These are phyloP conservation scores for Jacaranda copaia DNA, from an alignment of 257 asterid species.

Conservation along the genomic window DNA sequence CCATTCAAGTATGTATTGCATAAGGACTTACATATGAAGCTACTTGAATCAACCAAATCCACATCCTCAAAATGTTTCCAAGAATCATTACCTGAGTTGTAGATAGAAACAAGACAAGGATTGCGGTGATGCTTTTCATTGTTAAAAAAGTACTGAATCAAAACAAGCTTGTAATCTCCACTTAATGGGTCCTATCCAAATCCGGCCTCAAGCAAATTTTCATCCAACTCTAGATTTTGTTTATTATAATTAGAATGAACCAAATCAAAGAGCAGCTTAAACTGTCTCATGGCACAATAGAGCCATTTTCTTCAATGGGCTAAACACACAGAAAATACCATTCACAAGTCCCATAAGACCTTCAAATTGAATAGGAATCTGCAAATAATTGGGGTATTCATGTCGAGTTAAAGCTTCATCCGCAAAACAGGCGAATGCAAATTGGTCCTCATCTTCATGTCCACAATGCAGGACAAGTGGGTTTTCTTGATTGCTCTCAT, in stretches of 20 bases:
- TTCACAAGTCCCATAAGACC: constrained; percentile 53
- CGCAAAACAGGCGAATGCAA: too few relatives aligned
- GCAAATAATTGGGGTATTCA: too few relatives aligned
- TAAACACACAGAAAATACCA: constrained; percentile 47
- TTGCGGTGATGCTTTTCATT: constrained; percentile 26
- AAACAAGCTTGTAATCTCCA: constrained; percentile 50
- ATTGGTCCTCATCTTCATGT: too few relatives aligned
- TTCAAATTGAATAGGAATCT: not conserved
- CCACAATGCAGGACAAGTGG: too few relatives aligned
- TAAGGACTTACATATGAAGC: constrained; percentile 32
- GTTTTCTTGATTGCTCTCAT: too few relatives aligned
- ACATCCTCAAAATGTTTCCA: constrained; percentile 53
- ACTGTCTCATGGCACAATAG: constrained; percentile 49
- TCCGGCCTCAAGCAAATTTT: constrained; percentile 37
- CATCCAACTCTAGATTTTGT: constrained; percentile 34
- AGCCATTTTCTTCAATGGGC: constrained; percentile 33
- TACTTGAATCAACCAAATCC: constrained; percentile 38
- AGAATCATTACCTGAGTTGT: constrained; percentile 46
- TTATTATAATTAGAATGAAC: constrained; percentile 23
- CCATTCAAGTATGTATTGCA: constrained; percentile 55
- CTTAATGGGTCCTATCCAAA: constrained; percentile 49
- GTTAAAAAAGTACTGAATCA: constrained; percentile 1
- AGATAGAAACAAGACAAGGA: constrained; percentile 44
- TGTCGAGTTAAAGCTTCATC: too few relatives aligned
- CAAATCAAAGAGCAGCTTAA: constrained; percentile 42